Evolutionary conservation across 1,139 yeast species (phyloP).

Genomic region (Taphrina betulina): DNA sequence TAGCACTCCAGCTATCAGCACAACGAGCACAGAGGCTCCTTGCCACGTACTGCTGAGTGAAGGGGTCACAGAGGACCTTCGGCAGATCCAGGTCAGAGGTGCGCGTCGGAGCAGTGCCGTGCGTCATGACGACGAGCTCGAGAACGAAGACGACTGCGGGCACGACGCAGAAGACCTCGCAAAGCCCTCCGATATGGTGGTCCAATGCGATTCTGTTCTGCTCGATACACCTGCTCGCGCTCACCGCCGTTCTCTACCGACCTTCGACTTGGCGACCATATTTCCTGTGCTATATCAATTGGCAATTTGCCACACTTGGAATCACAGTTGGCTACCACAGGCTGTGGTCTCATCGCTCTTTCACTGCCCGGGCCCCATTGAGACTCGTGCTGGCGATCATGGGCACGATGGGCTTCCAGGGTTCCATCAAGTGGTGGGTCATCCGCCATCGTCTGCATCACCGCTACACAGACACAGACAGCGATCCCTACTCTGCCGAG

Average conservation of each 20-base stretch:
- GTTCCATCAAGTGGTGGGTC: slow-evolving; percentile 98
- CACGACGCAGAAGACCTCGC: too few species aligned
- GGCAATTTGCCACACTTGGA: slow-evolving; percentile 68
- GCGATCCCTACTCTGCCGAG: slow-evolving; percentile 98
- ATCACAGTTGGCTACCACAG: slow-evolving; percentile 94
- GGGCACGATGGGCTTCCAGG: slow-evolving; percentile 95
- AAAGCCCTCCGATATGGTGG: slow-evolving; percentile 8
- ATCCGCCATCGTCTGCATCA: slow-evolving; percentile 97
- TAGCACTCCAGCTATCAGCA: too few species aligned
- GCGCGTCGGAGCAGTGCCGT: too few species aligned
- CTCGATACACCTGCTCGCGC: slow-evolving; percentile 7
- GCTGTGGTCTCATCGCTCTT: slow-evolving; percentile 84
- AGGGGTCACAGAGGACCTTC: too few species aligned
- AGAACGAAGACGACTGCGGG: too few species aligned
- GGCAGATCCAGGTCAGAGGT: too few species aligned
- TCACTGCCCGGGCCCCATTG: slow-evolving; percentile 70
- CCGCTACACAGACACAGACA: slow-evolving; percentile 93
- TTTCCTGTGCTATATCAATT: slow-evolving; percentile 55
- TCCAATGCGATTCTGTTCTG: slow-evolving; percentile 18
- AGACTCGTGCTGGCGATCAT: slow-evolving; percentile 72
- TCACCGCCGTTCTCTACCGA: slow-evolving; percentile 1
- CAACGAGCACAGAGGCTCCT: too few species aligned
- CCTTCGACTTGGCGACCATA: slow-evolving; percentile 11
- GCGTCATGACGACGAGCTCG: too few species aligned
- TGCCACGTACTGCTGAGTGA: too few species aligned